Base-by-base conservation (phyloP, 176 grass and related monocot species). In the Oryza meyeriana region DNA sequence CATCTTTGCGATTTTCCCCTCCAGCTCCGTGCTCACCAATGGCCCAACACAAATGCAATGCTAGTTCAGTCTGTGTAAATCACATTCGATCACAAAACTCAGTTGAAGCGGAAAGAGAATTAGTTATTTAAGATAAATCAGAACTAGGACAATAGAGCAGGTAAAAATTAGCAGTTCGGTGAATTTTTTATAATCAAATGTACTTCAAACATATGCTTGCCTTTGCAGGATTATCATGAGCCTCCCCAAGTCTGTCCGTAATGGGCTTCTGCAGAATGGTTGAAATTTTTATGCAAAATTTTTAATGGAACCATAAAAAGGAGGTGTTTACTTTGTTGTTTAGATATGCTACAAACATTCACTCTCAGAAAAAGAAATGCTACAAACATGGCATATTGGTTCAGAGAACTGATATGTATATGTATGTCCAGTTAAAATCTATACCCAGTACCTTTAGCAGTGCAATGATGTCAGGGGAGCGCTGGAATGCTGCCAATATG, bases 31-130 rank as follows among this genome's bases (percentile, higher is more conserved):
- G 90, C 78, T 99, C 96, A 48, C 93, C 93, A 75, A 99, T 90
- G 74, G 93, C 96, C 93, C 96, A 95, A 77, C 96, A 99, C 78
- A 99, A 82, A 91, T 95, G 89, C 74, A 99, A 71, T 70, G 90
- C 91, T 85, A 99, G 87, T 80, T 99, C 93, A 80, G 85, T 95
- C 96, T 99, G 89, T 45, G 42, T 74, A 42, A 34, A 33, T 52
- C 34, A 45, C 34, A 55, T 1, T n/a, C 72, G 29, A 67, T 78
- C 35, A 71, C 44, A 72, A 78, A 64, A 61, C 66, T 62, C 32
- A 64, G 34, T 85, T 79, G 25, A 31, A 41, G 8, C 63, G 38
- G 28, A 75, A 44, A n/a, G 13, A 63, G 14, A 62, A 28, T 33
- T 31, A 67, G n/a, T 36, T 24, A n/a, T 55, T 58, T 52, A 74